Evolutionary conservation across 225 moss, liverwort and hornwort species (phyloP).

Genomic region (Rhytidiadelphus loreus): DNA sequence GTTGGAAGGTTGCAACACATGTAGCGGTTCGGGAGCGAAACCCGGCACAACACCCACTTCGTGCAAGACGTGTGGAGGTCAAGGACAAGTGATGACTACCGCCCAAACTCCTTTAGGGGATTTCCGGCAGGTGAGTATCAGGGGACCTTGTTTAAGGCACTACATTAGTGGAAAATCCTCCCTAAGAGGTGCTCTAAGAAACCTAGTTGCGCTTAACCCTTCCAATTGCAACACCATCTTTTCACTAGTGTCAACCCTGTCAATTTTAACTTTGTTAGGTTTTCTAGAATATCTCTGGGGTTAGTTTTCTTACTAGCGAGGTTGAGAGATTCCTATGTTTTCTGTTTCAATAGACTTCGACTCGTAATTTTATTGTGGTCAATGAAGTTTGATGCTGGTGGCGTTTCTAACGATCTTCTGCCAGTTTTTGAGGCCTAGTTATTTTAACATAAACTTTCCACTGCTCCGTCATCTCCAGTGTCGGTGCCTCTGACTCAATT

Average conservation of each 20-base stretch:
- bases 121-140: conserved; percentile 66
- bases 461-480: background rate
- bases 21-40: conserved; percentile 89
- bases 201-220: background rate
- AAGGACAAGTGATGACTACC: conserved; percentile 94
- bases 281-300: too few relatives aligned
- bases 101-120: conserved; percentile 94
- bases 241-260: background rate
- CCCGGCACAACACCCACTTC: conserved; percentile 73
- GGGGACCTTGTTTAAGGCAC: background rate
- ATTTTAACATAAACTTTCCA: background rate
- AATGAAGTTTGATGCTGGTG: background rate
- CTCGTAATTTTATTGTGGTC: background rate
- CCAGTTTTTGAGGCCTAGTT: background rate
- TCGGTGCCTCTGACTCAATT: background rate
- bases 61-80: conserved; percentile 90
- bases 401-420: background rate
- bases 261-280: background rate
- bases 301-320: background rate
- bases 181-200: background rate
- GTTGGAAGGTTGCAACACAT: conserved; percentile 79
- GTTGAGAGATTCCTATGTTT: background rate
- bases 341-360: background rate
- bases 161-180: background rate
- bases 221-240: background rate